A percentile compares a stretch with the other conserved stretches of the same genome.
Conservation (phyloP, 1,284 basidiomycete genomes). For the Microbotryomycetes sp. region DNA sequence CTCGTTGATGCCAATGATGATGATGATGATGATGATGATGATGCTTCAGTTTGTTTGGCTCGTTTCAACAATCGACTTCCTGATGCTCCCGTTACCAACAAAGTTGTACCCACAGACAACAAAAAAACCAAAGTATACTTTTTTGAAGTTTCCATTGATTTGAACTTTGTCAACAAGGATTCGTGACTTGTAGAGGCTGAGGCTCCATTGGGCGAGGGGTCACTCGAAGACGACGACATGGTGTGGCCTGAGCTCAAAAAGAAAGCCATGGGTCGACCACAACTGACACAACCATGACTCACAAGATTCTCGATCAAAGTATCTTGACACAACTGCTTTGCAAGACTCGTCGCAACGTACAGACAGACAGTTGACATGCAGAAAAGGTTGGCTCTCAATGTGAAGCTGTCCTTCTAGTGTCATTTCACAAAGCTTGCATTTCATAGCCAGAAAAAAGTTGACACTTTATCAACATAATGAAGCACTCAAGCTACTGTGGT, state of each 20-base stretch:
- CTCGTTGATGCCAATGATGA: not conserved
- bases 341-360: not conserved
- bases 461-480: too few relatives aligned
- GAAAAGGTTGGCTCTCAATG: too few relatives aligned
- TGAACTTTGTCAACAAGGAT: not conserved
- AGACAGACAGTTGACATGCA: not conserved
- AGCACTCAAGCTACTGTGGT: too few relatives aligned
- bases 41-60: conserved; percentile 6
- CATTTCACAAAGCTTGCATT: too few relatives aligned
- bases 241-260: not conserved
- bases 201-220: not conserved
- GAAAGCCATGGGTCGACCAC: not conserved
- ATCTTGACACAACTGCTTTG: not conserved
- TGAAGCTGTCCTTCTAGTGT: too few relatives aligned
- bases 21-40: not conserved
- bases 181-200: not conserved
- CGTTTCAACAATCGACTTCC: conserved; percentile 28
- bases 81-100: conserved; percentile 36
- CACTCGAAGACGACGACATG: not conserved
- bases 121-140: conserved; percentile 33
- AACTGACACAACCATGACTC: not conserved
- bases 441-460: too few relatives aligned
- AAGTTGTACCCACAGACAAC: conserved; percentile 31
- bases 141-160: conserved; percentile 15
- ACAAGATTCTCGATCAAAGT: not conserved